Percentiles rank a stretch among this genome's conserved stretches.
These are phyloP conservation scores for Yamadazyma friedrichii DNA, from an alignment of 1,139 yeast species.

Conservation along the genomic window DNA sequence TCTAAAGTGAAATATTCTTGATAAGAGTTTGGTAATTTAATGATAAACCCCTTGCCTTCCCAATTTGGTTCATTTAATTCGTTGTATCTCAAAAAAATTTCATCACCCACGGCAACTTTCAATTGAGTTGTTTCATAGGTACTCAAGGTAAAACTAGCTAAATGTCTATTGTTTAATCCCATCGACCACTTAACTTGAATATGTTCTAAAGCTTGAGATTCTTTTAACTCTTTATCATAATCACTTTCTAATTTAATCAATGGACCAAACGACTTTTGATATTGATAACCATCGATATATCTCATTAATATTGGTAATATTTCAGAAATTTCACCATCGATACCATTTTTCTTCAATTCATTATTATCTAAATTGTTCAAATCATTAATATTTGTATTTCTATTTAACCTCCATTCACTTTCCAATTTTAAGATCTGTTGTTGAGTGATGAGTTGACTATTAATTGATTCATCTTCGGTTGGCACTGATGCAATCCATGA, in stretches of 20 bases:
- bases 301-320: conserved; percentile 71
- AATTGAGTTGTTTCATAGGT: conserved; percentile 65
- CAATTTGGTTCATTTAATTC: conserved; percentile 56
- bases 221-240: conserved; percentile 70
- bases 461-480: conserved; percentile 57
- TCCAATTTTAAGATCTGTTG: conserved; percentile 74
- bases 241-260: conserved; percentile 80
- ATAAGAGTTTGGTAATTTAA: conserved; percentile 65
- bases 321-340: conserved; percentile 29
- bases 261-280: conserved; percentile 85
- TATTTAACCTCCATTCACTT: conserved; percentile 75
- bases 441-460: conserved; percentile 55
- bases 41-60: conserved; percentile 72
- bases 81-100: conserved; percentile 60
- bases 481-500: conserved; percentile 80
- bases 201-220: conserved; percentile 75
- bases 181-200: conserved; percentile 74
- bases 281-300: conserved; percentile 81
- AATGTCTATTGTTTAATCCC: conserved; percentile 62
- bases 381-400: conserved; percentile 66
- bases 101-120: conserved; percentile 86
- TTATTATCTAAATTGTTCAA: conserved; percentile 13
- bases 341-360: conserved; percentile 24
- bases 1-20: conserved; percentile 77
- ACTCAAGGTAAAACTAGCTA: conserved; percentile 69